These are phyloP conservation scores for Dryadomyces sulphureus DNA, from an alignment of 2,329 filamentous ascomycete species.

Conservation along the genomic window DNA sequence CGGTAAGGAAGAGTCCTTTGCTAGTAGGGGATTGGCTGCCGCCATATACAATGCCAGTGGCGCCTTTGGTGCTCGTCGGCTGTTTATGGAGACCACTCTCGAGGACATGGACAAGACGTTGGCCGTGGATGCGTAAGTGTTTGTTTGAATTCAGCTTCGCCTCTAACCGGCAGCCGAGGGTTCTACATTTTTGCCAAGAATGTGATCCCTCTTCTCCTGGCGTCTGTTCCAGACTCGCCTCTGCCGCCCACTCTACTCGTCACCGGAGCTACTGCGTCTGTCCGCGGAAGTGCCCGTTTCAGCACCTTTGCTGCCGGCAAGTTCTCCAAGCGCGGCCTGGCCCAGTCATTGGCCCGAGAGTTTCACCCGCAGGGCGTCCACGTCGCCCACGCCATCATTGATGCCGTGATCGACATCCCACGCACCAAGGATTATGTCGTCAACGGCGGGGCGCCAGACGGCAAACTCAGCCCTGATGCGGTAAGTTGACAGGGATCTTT, in stretches of 20 bases:
- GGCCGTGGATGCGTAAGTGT: conserved; percentile 31
- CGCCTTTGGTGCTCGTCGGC: conserved; percentile 32
- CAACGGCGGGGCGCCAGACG: conserved; percentile 32
- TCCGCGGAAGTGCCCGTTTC: conserved; percentile 57
- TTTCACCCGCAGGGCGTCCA: conserved; percentile 77
- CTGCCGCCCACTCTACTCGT: conserved; percentile 70
- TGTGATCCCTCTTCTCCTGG: conserved; percentile 54
- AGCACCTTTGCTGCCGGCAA: conserved; percentile 64
- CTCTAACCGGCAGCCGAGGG: conserved; percentile 35
- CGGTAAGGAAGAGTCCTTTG: conserved; percentile 33
- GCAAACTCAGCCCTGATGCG: conserved; percentile 60
- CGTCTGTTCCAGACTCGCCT: conserved; percentile 35
- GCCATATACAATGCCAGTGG: conserved; percentile 57
- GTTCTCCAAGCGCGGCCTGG: conserved; percentile 60
- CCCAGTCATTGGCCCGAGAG: conserved; percentile 64
- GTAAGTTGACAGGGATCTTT: conserved; percentile 32
- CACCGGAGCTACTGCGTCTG: conserved; percentile 71
- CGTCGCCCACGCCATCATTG: conserved; percentile 68
- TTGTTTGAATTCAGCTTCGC: neutral
- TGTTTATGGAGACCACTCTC: conserved; percentile 40
- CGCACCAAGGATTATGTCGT: conserved; percentile 38
- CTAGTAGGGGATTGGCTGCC: conserved; percentile 39
- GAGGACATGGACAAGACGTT: conserved; percentile 34
- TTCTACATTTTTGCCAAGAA: conserved; percentile 65
- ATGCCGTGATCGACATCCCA: conserved; percentile 74